Evolutionary conservation across 768 basidiomycete genomes (phyloP).

Genomic region (Chalciporus sphaerocephalus): DNA sequence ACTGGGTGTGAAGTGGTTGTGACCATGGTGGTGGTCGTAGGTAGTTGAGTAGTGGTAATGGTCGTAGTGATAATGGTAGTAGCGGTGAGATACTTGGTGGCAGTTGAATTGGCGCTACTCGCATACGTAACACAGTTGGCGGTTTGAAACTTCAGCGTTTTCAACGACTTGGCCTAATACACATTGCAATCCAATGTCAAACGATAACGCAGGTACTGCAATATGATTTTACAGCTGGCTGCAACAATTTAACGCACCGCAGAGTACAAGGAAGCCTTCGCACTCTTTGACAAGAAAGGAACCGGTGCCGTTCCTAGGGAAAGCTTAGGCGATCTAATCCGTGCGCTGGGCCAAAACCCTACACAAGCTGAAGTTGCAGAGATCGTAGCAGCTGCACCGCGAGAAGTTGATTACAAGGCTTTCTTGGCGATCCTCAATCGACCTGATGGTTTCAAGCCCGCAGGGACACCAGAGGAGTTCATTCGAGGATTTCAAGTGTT

Average conservation of each 20-base stretch:
- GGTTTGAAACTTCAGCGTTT: too few species aligned
- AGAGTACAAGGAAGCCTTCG: conserved; percentile 98
- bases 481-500: conserved; percentile 99
- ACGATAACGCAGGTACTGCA: conserved; percentile 48
- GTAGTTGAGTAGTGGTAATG: too few species aligned
- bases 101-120: too few species aligned
- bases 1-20: neutral
- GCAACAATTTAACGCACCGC: conserved; percentile 8
- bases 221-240: neutral
- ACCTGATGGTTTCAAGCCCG: conserved; percentile 95
- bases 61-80: too few species aligned
- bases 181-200: conserved; percentile 26
- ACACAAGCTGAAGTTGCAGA: conserved; percentile 95
- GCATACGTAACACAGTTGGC: too few species aligned
- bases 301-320: conserved; percentile 86
- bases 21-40: too few species aligned
- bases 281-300: conserved; percentile 96
- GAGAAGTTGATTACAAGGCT: conserved; percentile 89
- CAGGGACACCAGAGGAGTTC: conserved; percentile 97
- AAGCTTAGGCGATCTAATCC: conserved; percentile 85
- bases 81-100: neutral
- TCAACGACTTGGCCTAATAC: too few species aligned
- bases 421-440: conserved; percentile 91
- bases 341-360: conserved; percentile 97
- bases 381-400: conserved; percentile 65